A percentile compares a stretch with the other conserved stretches of the same genome.
Conservation (phyloP, 225 moss, liverwort and hornwort genomes). For the Pseudisothecium myosuroides region DNA sequence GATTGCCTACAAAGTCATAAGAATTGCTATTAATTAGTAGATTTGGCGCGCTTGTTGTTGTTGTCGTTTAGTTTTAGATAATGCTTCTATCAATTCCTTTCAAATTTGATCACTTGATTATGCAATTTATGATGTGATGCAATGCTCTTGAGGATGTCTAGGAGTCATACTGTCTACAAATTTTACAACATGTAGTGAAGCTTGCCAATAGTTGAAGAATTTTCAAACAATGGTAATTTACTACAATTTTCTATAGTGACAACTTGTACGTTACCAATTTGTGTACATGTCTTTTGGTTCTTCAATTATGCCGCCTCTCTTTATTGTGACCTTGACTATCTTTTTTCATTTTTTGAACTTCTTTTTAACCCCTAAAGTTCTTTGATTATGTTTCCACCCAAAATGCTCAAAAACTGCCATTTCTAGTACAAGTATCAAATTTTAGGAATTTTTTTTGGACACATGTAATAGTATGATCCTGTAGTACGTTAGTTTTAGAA, state of each 20-base stretch:
- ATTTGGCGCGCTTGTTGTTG: not conserved
- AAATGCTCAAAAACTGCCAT: too few species aligned
- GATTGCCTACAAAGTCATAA: not conserved
- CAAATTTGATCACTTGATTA: not conserved
- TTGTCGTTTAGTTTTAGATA: not conserved
- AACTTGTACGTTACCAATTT: not conserved
- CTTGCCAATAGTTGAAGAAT: not conserved
- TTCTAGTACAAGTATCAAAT: too few species aligned
- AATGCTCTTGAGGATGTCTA: not conserved
- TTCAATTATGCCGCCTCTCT: rapidly evolving
- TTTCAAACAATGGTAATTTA: not conserved
- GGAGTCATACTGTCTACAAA: rapidly evolving
- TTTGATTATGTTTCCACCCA: too few species aligned
- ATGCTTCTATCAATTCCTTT: not conserved
- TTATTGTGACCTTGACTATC: rapidly evolving
- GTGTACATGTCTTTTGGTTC: rapidly evolving
- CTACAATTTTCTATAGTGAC: rapidly evolving
- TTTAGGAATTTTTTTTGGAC: too few species aligned
- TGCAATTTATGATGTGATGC: not conserved
- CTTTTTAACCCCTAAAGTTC: not conserved
- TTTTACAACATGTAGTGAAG: not conserved
- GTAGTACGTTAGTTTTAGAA: too few species aligned
- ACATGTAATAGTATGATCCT: too few species aligned
- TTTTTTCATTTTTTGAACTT: not conserved
- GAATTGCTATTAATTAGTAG: not conserved